Evolutionary conservation across 2,329 filamentous ascomycete species (phyloP).

Genomic region (Arthrobotrys conoides): DNA sequence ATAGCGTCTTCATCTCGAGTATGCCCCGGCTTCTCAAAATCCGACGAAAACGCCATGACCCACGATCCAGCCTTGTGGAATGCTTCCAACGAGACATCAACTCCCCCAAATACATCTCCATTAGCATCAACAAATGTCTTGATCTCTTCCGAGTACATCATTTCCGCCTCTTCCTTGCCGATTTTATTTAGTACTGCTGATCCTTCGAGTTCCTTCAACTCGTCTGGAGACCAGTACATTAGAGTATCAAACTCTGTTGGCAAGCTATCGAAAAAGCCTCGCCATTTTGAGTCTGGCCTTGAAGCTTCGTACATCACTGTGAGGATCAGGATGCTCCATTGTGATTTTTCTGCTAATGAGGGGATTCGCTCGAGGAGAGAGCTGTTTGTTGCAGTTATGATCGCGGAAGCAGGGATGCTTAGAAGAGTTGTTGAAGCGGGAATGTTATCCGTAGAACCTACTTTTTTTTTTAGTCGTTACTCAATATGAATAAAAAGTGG

Average conservation of each 20-base stretch:
- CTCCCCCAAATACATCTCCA: constrained; percentile 67
- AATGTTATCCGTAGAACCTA: constrained; percentile 19
- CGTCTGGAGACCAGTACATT: constrained; percentile 86
- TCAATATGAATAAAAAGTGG: no score
- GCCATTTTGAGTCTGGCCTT: constrained; percentile 76
- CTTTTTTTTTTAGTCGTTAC: not conserved
- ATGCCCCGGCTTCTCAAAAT: constrained; percentile 73
- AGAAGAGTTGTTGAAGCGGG: constrained; percentile 31
- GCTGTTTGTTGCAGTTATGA: constrained; percentile 34
- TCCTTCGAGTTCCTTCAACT: constrained; percentile 80
- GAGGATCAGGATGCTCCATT: constrained; percentile 74
- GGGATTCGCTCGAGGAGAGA: constrained; percentile 22
- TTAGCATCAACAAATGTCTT: constrained; percentile 73
- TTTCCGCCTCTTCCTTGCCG: constrained; percentile 79
- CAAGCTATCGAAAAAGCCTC: constrained; percentile 82
- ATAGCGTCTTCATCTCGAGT: constrained; percentile 71
- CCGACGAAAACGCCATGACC: constrained; percentile 95
- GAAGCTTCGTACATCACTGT: constrained; percentile 84
- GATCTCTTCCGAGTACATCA: constrained; percentile 38
- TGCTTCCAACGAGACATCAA: constrained; percentile 71
- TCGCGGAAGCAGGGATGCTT: constrained; percentile 31
- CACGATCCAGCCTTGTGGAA: constrained; percentile 87
- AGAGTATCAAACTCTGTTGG: constrained; percentile 82
- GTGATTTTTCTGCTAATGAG: constrained; percentile 23
- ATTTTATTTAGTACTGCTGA: constrained; percentile 83